Base-by-base conservation (phyloP, 768 basidiomycete genomes). In the Cyathus striatus region DNA sequence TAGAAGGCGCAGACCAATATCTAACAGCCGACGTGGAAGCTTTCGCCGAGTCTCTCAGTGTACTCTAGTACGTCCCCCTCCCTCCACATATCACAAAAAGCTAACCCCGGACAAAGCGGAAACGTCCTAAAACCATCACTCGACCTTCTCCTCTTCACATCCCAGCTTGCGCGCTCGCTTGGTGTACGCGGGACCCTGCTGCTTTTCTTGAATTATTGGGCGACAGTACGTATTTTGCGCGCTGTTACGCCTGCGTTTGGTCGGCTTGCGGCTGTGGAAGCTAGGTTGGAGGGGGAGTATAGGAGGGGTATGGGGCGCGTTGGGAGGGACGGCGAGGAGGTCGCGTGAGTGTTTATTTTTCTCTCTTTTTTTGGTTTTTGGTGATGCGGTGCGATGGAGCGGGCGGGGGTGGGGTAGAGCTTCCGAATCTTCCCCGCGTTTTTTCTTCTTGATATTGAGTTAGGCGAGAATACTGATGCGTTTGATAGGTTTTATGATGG, bases 191-290 rank as follows among this genome's bases (percentile, higher is more conserved):
- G 94, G 2, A 90, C 87, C 0, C 44, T 83, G 2, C 67, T 93
- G 4, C 70, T 97, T 7, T 90, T 90, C 54, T 68, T 69, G 21
- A 93, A 90, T 51, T 95, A 97, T 58, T 86, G 89, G 43, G 64
- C 80, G n/a, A 98, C 94, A 0, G 86, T 87, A 3, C 71, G 78
- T 49, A 85, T 96, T 30, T 64, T 97, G 3, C 74, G 81, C 21
- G 82, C 85, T 3, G 92, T 89, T 4, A 93, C 95, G 0, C 95
- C 94, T 0, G 87, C 93, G 0, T 98, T 98, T 63, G 95, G 94
- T 0, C 77, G 82, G 24, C 72, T 97, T 12, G 91, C 94, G 0
- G 88, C 89, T 0, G 76, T 86, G 3, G 92, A 96, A 57, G 91
- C 92, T 0, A 76, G 82, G 23, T 63, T 97, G 23, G 78, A 98